Evolutionary conservation across 2,329 filamentous ascomycete species (phyloP).

Genomic region (Fusarium sp.): DNA sequence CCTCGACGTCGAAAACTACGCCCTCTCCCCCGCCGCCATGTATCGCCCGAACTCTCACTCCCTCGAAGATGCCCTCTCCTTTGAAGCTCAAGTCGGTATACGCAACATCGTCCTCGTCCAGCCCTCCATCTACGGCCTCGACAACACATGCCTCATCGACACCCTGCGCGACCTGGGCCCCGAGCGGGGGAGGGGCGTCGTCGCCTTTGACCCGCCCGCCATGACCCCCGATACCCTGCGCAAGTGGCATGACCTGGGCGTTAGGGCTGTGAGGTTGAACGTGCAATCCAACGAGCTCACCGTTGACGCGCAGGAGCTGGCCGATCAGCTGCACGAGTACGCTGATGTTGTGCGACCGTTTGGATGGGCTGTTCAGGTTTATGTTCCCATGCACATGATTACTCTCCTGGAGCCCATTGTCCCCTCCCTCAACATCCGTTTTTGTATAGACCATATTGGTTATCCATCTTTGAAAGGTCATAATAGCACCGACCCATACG

Average conservation of each 20-base stretch:
- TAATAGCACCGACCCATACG: constrained; percentile 40
- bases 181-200: constrained; percentile 64
- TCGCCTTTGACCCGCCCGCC: constrained; percentile 64
- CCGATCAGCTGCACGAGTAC: constrained; percentile 57
- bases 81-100: constrained; percentile 64
- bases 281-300: constrained; percentile 63
- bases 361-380: constrained; percentile 70
- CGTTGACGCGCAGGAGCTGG: constrained; percentile 55
- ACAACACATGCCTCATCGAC: constrained; percentile 70
- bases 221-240: constrained; percentile 53
- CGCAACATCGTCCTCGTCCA: constrained; percentile 70
- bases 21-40: constrained; percentile 59
- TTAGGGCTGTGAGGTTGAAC: constrained; percentile 70
- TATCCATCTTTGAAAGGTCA: constrained; percentile 54
- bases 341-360: constrained; percentile 62
- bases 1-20: constrained; percentile 64
- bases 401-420: constrained; percentile 61
- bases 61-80: constrained; percentile 62
- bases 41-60: constrained; percentile 65
- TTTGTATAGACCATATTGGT: constrained; percentile 72
- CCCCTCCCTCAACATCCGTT: constrained; percentile 60
- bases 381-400: constrained; percentile 64
- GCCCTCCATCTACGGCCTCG: constrained; percentile 70
- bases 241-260: constrained; percentile 68
- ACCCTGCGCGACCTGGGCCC: constrained; percentile 63